Evolutionary conservation across 495 filamentous ascomycete genomes (phyloP).

Genomic region (Cudoniella acicularis): DNA sequence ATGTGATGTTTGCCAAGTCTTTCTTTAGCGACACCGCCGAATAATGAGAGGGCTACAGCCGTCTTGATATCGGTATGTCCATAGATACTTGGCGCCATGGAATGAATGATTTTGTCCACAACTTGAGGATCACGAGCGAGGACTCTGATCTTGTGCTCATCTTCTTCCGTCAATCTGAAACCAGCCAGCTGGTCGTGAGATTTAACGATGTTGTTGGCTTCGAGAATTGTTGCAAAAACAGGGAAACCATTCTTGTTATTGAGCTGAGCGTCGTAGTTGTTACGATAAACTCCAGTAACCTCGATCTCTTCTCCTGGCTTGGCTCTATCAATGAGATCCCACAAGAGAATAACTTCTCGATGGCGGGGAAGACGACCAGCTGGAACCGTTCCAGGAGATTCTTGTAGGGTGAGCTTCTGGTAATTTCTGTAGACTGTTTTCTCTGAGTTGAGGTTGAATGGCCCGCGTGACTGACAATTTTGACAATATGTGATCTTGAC

Average conservation of each 20-base stretch:
- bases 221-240: conserved; percentile 95
- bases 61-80: conserved; percentile 98
- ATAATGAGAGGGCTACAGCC: conserved; percentile 88
- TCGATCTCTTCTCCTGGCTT: conserved; percentile 99
- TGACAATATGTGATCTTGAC: conserved; percentile 96
- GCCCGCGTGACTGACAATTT: conserved; percentile 93
- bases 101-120: conserved; percentile 89
- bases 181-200: conserved; percentile 97
- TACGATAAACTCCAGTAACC: conserved; percentile 94
- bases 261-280: conserved; percentile 95
- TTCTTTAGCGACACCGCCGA: conserved; percentile 91
- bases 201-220: conserved; percentile 96
- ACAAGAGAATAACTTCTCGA: conserved; percentile 91
- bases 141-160: conserved; percentile 86
- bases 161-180: conserved; percentile 92
- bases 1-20: conserved; percentile 84
- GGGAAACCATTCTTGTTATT: conserved; percentile 99
- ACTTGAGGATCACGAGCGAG: conserved; percentile 87
- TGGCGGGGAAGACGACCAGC: conserved; percentile 93
- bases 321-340: conserved; percentile 94
- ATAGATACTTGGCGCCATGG: conserved; percentile 96
- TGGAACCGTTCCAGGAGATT: conserved; percentile 95
- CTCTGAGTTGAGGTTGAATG: conserved; percentile 94
- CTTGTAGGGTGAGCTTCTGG: conserved; percentile 95
- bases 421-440: conserved; percentile 99